Evolutionary conservation across 805 yeast genomes (phyloP).

Genomic region (Barnettozyma sucrosica): DNA sequence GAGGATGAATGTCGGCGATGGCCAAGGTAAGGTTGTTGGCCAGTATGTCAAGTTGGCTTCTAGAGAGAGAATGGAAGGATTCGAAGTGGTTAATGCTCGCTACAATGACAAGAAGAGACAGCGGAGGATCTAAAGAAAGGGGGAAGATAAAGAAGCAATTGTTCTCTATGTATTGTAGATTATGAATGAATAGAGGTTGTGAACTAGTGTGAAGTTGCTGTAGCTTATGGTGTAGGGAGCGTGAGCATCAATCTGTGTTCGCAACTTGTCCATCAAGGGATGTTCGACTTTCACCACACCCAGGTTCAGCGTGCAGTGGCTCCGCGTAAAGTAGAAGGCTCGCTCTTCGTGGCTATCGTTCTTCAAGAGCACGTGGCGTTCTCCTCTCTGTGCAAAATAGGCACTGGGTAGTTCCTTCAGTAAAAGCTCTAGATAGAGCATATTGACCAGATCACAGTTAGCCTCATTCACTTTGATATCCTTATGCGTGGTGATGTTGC

Average conservation of each 20-base stretch:
- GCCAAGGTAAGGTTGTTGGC: conserved; percentile 55
- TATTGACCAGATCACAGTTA: conserved; percentile 10
- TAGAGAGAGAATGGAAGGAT: conserved; percentile 56
- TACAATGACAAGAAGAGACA: conserved; percentile 39
- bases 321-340: background rate
- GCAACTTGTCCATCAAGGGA: background rate
- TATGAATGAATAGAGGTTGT: conserved; percentile 1
- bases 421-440: conserved; percentile 10
- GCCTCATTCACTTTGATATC: conserved; percentile 13
- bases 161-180: background rate
- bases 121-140: background rate
- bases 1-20: conserved; percentile 67
- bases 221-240: background rate
- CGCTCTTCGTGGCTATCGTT: background rate
- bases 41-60: conserved; percentile 52
- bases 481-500: conserved; percentile 7
- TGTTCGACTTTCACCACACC: background rate
- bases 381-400: background rate
- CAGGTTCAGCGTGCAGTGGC: background rate
- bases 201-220: background rate
- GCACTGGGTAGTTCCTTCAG: conserved; percentile 1
- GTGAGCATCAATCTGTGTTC: background rate
- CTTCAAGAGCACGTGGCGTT: background rate
- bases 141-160: background rate
- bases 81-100: conserved; percentile 63